phyloP scores from a whole-genome alignment of 306 rosid species.

The Prunus kanzakura region DNA sequence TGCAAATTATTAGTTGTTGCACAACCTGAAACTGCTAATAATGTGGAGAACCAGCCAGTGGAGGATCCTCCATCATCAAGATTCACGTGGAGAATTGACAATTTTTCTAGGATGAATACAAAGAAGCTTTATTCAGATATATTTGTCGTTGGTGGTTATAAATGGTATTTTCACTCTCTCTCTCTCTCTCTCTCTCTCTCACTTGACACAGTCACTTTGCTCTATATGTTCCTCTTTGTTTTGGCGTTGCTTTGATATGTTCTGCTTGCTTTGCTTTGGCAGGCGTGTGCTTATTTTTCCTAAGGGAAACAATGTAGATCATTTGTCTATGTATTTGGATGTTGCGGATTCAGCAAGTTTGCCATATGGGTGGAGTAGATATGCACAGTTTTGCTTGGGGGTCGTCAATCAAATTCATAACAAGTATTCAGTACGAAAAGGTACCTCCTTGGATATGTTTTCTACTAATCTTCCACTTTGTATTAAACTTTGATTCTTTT shows the following conservation, averaged over 20 bases:
- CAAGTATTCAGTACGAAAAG: conserved; percentile 75
- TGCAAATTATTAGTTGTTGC: conserved; percentile 50
- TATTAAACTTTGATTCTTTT: background rate
- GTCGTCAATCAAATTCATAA: conserved; percentile 61
- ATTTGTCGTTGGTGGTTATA: conserved; percentile 71
- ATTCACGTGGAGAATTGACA: conserved; percentile 82
- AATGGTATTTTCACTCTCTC: conserved; percentile 52
- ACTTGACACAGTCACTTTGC: background rate
- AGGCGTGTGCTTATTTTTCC: conserved; percentile 95
- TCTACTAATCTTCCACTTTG: background rate
- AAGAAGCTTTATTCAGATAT: conserved; percentile 77
- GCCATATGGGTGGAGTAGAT: conserved; percentile 94
- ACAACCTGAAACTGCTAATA: conserved; percentile 60
- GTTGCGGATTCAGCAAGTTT: conserved; percentile 73
- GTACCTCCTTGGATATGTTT: conserved; percentile 30
- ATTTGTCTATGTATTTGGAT: conserved; percentile 84
- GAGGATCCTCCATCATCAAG: conserved; percentile 74
- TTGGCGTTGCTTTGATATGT: background rate
- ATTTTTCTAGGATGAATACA: conserved; percentile 62
- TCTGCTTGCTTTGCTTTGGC: conserved; percentile 2
- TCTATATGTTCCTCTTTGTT: background rate
- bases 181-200: background rate
- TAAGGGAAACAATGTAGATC: conserved; percentile 87
- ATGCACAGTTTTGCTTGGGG: conserved; percentile 82
- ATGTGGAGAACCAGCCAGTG: conserved; percentile 68